phyloP scores from a whole-genome alignment of 2,329 filamentous ascomycete genomes.

The Neofusicoccum ribis region DNA sequence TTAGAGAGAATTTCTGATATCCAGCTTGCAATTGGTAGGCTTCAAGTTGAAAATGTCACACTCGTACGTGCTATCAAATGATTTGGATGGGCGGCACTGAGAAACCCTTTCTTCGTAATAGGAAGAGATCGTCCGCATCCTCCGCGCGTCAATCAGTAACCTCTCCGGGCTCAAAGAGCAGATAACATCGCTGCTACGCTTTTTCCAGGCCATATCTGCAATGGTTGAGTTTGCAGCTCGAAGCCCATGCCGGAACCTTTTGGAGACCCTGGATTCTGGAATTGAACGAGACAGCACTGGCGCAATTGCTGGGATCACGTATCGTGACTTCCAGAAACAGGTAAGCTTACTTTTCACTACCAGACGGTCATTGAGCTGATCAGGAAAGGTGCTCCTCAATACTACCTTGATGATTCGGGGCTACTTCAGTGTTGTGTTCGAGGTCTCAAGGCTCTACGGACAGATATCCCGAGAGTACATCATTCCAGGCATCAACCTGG shows the following conservation, averaged over 20 bases:
- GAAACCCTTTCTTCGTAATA: not conserved
- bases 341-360: not conserved
- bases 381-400: not conserved
- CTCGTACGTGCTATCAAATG: not conserved
- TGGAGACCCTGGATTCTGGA: not conserved
- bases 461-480: conserved; percentile 14
- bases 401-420: conserved; percentile 12
- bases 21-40: not conserved
- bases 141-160: conserved; percentile 6
- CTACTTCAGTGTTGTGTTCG: conserved; percentile 10
- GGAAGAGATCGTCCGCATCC: conserved; percentile 2
- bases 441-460: conserved; percentile 4
- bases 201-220: conserved; percentile 9
- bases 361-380: not conserved
- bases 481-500: conserved; percentile 4
- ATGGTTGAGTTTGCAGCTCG: conserved; percentile 19
- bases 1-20: conserved; percentile 1
- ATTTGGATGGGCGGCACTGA: not conserved
- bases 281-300: not conserved
- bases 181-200: conserved; percentile 6
- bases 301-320: not conserved
- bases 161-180: conserved; percentile 5
- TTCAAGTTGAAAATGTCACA: not conserved
- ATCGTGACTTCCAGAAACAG: conserved; percentile 13
- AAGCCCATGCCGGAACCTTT: not conserved